phyloP scores from a whole-genome alignment of 179 eudicot species.

The Beta corolliflora region DNA sequence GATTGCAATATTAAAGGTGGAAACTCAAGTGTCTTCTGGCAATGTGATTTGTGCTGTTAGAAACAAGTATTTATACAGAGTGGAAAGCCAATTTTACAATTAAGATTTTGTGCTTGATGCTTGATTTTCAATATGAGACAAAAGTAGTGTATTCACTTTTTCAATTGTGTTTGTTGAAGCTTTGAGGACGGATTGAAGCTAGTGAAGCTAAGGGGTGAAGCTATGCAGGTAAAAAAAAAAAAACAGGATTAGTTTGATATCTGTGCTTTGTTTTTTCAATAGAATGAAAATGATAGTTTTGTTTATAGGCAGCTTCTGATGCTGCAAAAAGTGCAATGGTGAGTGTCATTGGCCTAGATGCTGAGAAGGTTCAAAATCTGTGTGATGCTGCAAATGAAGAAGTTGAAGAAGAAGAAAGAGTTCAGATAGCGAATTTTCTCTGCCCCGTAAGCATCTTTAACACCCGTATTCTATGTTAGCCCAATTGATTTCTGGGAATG shows the following conservation, averaged over 20 bases:
- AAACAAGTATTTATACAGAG: not conserved
- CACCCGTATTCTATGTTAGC: not conserved
- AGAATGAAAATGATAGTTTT: too few species aligned
- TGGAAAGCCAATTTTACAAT: not conserved
- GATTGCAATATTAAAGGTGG: not conserved
- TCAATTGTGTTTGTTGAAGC: constrained; percentile 42
- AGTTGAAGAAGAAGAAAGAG: constrained; percentile 69
- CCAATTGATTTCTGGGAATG: not conserved
- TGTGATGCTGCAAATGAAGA: constrained; percentile 95
- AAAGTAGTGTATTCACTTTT: not conserved
- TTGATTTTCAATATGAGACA: not conserved
- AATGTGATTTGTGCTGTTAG: not conserved
- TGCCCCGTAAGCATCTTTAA: constrained; percentile 55
- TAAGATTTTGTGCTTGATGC: not conserved
- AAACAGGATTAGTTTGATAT: not conserved
- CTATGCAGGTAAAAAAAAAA: constrained; percentile 65
- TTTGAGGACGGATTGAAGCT: constrained; percentile 92
- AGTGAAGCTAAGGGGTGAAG: constrained; percentile 88
- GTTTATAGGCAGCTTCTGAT: constrained; percentile 76
- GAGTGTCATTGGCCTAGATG: constrained; percentile 81
- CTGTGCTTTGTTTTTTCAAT: not conserved
- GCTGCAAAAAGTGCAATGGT: constrained; percentile 92
- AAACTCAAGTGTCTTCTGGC: not conserved
- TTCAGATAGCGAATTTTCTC: constrained; percentile 84
- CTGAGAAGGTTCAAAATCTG: constrained; percentile 72